These are phyloP conservation scores for Alternaria ethzedia DNA, from an alignment of 2,329 filamentous ascomycete species.

Conservation along the genomic window DNA sequence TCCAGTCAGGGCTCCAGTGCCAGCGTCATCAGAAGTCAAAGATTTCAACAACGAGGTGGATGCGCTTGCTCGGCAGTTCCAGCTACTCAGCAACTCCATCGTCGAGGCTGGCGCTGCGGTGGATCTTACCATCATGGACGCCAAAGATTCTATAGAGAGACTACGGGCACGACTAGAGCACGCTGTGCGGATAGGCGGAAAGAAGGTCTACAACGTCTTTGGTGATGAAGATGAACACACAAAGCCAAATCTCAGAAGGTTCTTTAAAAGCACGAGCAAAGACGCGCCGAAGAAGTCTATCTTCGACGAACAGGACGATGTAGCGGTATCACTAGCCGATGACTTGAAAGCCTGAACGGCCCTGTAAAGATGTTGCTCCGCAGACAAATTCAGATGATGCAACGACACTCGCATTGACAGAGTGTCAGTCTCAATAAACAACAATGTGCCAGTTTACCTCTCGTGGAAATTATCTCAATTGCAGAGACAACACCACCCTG, in stretches of 20 bases:
- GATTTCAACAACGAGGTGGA: conserved; percentile 77
- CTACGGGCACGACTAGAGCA: conserved; percentile 76
- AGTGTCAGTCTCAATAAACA: background rate
- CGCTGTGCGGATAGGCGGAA: conserved; percentile 68
- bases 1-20: conserved; percentile 13
- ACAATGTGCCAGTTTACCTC: background rate
- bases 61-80: conserved; percentile 58
- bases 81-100: conserved; percentile 66
- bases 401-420: background rate
- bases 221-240: conserved; percentile 56
- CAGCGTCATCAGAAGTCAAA: conserved; percentile 44
- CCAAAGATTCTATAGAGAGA: conserved; percentile 76
- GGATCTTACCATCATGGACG: conserved; percentile 68
- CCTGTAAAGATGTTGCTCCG: background rate
- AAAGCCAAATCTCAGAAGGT: conserved; percentile 51
- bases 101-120: conserved; percentile 70
- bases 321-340: background rate
- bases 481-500: background rate
- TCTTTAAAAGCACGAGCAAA: conserved; percentile 11
- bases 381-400: background rate
- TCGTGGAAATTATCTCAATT: background rate
- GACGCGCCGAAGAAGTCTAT: conserved; percentile 4
- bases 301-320: conserved; percentile 19
- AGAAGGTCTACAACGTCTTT: conserved; percentile 47
- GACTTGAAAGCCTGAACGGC: background rate